Percentiles rank a stretch among this genome's conserved stretches.
phyloP scores from a whole-genome alignment of 192 early-diverging fungal species.

The Rhizophagus sp. region DNA sequence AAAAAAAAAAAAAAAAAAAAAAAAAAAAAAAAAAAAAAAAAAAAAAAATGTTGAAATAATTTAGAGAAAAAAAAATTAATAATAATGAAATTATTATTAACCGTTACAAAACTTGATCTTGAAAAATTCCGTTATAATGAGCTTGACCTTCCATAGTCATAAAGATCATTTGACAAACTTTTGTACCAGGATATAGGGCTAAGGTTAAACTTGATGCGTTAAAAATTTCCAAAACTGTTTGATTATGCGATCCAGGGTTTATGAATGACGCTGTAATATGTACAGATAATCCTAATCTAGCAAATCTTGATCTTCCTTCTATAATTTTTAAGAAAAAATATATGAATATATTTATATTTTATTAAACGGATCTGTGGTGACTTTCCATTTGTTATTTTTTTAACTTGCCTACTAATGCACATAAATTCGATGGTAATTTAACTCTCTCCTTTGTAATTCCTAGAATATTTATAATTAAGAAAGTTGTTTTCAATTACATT shows the following conservation, averaged over 20 bases:
- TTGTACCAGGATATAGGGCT: conserved; percentile 30
- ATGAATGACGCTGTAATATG: conserved; percentile 31
- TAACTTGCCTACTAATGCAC: conserved; percentile 27
- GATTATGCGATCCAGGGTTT: conserved; percentile 18
- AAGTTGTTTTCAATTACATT: neutral
- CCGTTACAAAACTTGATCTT: conserved; percentile 23
- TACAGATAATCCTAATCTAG: conserved; percentile 24
- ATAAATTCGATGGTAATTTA: conserved; percentile 5
- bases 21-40: too few species aligned
- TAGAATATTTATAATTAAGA: neutral
- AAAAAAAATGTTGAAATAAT: too few species aligned
- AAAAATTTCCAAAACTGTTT: conserved; percentile 30
- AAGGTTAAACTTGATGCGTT: conserved; percentile 31
- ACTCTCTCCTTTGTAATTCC: conserved; percentile 21
- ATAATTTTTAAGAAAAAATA: neutral
- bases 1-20: too few species aligned
- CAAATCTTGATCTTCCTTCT: conserved; percentile 29
- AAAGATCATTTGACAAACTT: conserved; percentile 37
- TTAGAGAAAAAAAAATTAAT: too few species aligned
- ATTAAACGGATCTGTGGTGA: too few species aligned
- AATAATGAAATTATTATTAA: neutral
- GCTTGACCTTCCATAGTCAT: conserved; percentile 32
- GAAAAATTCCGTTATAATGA: conserved; percentile 25
- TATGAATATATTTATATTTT: too few species aligned
- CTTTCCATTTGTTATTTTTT: neutral